Conservation (phyloP, 2,329 filamentous ascomycete species). For the Xylaria sp. region DNA sequence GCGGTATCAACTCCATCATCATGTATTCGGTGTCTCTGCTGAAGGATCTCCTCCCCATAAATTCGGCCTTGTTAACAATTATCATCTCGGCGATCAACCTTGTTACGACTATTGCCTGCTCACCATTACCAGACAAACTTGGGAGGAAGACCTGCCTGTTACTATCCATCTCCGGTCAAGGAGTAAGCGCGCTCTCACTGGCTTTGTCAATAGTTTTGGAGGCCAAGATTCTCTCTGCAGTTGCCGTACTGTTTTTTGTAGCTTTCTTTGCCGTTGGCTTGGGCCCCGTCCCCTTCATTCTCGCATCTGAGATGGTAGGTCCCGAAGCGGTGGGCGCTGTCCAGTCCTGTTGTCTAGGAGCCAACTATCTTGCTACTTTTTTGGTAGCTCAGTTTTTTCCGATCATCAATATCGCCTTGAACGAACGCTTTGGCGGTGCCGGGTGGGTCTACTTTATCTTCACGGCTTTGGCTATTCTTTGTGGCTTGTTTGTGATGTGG, state of each 20-base stretch:
- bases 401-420: slow-evolving; percentile 80
- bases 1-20: slow-evolving; percentile 95
- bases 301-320: slow-evolving; percentile 89
- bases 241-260: slow-evolving; percentile 87
- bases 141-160: slow-evolving; percentile 89
- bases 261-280: slow-evolving; percentile 90
- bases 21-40: slow-evolving; percentile 98
- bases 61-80: slow-evolving; percentile 86
- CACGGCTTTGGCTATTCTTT: slow-evolving; percentile 75
- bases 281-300: slow-evolving; percentile 93
- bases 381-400: slow-evolving; percentile 96
- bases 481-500: slow-evolving; percentile 76
- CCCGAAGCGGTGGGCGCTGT: slow-evolving; percentile 91
- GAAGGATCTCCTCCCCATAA: slow-evolving; percentile 80
- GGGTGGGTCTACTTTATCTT: slow-evolving; percentile 96
- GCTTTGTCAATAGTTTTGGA: slow-evolving; percentile 82
- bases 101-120: slow-evolving; percentile 80
- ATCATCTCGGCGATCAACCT: slow-evolving; percentile 89
- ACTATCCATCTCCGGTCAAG: slow-evolving; percentile 86
- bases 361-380: slow-evolving; percentile 92
- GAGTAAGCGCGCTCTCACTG: slow-evolving; percentile 78
- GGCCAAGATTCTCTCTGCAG: slow-evolving; percentile 79
- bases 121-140: slow-evolving; percentile 86
- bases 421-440: slow-evolving; percentile 69
- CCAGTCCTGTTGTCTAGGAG: slow-evolving; percentile 86